Percentiles rank a stretch among this genome's conserved stretches.
Evolutionary conservation across 495 filamentous ascomycete genomes (phyloP).

Genomic region (Talaromyces wortmannii): DNA sequence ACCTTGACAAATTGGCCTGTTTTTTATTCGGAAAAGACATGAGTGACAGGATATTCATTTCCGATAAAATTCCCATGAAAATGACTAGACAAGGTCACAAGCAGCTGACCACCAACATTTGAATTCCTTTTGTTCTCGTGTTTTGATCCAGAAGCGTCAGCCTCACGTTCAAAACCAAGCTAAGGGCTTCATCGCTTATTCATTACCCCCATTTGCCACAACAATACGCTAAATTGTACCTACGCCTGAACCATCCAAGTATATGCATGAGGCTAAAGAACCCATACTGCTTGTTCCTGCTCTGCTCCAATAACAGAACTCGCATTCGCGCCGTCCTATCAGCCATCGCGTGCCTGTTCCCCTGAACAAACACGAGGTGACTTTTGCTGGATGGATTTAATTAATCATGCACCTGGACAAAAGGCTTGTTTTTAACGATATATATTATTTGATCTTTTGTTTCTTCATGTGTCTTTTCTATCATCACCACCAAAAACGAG

Average conservation of each 20-base stretch:
- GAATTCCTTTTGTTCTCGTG: too few relatives aligned
- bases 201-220: not conserved
- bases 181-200: not conserved
- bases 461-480: not conserved
- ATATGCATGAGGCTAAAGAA: not conserved
- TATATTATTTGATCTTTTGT: not conserved
- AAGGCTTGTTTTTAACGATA: not conserved
- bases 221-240: not conserved
- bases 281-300: not conserved
- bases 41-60: too few relatives aligned
- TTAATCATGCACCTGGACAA: not conserved
- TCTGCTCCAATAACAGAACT: not conserved
- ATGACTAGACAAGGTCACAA: too few relatives aligned
- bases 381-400: not conserved
- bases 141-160: too few relatives aligned
- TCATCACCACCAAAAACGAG: not conserved
- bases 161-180: too few relatives aligned
- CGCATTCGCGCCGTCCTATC: not conserved
- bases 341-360: not conserved
- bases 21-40: too few relatives aligned
- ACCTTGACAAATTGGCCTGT: too few relatives aligned
- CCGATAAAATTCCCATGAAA: too few relatives aligned
- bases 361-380: not conserved
- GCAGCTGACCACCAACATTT: too few relatives aligned
- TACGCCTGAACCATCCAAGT: not conserved